These are phyloP conservation scores for Kazachstania kunashirensis DNA, from an alignment of 805 yeast genomes.

Conservation along the genomic window DNA sequence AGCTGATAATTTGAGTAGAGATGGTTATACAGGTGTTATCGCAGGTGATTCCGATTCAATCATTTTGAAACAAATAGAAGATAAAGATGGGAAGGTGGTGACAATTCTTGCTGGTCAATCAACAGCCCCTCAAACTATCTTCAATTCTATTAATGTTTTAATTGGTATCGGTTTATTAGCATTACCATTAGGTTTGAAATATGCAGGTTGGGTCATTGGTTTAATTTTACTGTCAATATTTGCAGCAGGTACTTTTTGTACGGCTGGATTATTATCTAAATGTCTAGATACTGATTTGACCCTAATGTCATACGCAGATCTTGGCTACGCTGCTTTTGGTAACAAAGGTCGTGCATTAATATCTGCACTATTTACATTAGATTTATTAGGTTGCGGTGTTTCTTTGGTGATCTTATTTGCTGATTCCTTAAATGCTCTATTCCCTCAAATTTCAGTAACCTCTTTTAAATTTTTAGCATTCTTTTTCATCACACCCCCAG, in stretches of 20 bases:
- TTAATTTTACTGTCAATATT: conserved; percentile 45
- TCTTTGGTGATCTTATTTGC: conserved; percentile 74
- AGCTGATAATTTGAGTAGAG: conserved; percentile 31
- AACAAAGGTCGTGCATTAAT: conserved; percentile 62
- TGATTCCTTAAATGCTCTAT: conserved; percentile 68
- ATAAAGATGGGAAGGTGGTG: conserved; percentile 56
- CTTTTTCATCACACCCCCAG: conserved; percentile 67
- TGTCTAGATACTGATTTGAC: conserved; percentile 76
- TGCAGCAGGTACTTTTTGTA: conserved; percentile 62
- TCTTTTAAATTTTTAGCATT: conserved; percentile 61
- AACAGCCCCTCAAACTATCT: conserved; percentile 66
- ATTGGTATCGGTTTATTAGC: conserved; percentile 72
- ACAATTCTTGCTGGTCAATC: conserved; percentile 76
- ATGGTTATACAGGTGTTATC: conserved; percentile 22
- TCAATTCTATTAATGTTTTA: conserved; percentile 67
- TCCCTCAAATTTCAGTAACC: conserved; percentile 42
- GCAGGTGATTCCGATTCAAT: conserved; percentile 41
- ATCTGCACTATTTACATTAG: conserved; percentile 65
- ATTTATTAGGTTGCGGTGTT: conserved; percentile 73
- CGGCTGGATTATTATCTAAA: conserved; percentile 63
- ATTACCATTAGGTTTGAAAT: conserved; percentile 56
- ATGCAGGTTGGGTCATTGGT: conserved; percentile 68
- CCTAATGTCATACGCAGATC: conserved; percentile 77
- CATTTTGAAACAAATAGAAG: conserved; percentile 55
- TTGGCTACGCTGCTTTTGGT: conserved; percentile 82